Base-by-base conservation (phyloP, 371 early-diverging fungal genomes). In the Umbelopsis sp. region DNA sequence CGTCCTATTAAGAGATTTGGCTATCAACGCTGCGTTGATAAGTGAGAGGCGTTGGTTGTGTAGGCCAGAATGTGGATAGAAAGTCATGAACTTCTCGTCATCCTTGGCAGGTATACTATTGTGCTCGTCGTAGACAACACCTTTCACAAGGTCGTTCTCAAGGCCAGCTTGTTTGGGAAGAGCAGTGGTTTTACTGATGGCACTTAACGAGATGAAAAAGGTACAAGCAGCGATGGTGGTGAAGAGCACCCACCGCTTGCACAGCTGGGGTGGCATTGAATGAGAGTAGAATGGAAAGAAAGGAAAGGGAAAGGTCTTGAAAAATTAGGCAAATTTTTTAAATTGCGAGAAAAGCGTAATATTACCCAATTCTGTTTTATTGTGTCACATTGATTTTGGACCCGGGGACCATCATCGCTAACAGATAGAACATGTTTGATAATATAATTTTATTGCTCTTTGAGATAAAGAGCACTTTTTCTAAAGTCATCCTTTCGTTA, bases 1-100 rank as follows among this genome's bases (percentile, higher is more conserved):
- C 20, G 75, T 79, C 3, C 75, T 75, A 64, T 76, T 70, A 6
- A 76, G 70, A 20, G 69, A 71, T 46, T 75, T 72, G 29, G 80
- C 80, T 11, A 79, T 57, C 32, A 79, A 65, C 65, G 74, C 66
- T 6, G 77, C 77, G 63, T 79, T 79, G 63, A 79, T 50, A 3
- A 79, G 52, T 1, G 73, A 73, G 16, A 76, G 51, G 1, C 75
- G 73, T 50, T 79, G 80, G 46, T 79, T 79, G 50, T 79, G 77
- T 22, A 79, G 69, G n/a, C 80, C 77, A 25, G 80, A 79, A 25
- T 79, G 80, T 1, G 80, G 80, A 18, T 73, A 65, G 57, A 68
- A 79, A 16, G 75, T 74, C 22, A 79, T 63, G 68, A 62, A 76
- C 63, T 75, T 79, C 46, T 79, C 79, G 14, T 66, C 50, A 4